These are phyloP conservation scores for Trichomonascus vanleenenianus DNA, from an alignment of 805 yeast genomes.

Conservation along the genomic window DNA sequence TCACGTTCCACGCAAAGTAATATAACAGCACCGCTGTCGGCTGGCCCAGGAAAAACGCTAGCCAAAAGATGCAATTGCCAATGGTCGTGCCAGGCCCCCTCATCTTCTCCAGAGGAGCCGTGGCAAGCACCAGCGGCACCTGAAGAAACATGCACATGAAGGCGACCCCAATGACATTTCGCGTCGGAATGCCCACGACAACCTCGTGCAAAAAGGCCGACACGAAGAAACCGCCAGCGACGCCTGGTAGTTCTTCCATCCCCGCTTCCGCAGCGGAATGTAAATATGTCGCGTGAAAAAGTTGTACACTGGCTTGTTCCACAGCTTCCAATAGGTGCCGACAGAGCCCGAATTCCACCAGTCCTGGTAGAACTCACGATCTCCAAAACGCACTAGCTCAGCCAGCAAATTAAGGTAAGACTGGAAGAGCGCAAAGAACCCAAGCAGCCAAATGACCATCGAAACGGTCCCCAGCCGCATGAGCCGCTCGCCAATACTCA, in stretches of 20 bases:
- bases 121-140: slow-evolving; percentile 34
- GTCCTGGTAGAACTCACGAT: slow-evolving; percentile 39
- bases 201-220: slow-evolving; percentile 41
- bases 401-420: slow-evolving; percentile 36
- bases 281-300: slow-evolving; percentile 38
- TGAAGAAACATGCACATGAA: slow-evolving; percentile 38
- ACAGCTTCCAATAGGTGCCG: slow-evolving; percentile 39
- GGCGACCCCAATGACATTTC: slow-evolving; percentile 39
- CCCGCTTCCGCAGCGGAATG: slow-evolving; percentile 32
- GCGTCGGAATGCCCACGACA: slow-evolving; percentile 40
- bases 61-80: slow-evolving; percentile 42
- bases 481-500: slow-evolving; percentile 29
- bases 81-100: slow-evolving; percentile 34
- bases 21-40: slow-evolving; percentile 39
- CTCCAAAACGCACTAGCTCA: slow-evolving; percentile 38
- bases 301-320: slow-evolving; percentile 39
- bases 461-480: slow-evolving; percentile 34
- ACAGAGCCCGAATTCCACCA: slow-evolving; percentile 48
- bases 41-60: slow-evolving; percentile 38
- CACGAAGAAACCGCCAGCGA: slow-evolving; percentile 34
- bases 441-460: slow-evolving; percentile 37
- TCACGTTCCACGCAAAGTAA: slow-evolving; percentile 36
- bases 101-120: slow-evolving; percentile 36
- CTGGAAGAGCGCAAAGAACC: slow-evolving; percentile 38
- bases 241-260: slow-evolving; percentile 25